A percentile compares a stretch with the other conserved stretches of the same genome.
Evolutionary conservation across 257 asterid genomes (phyloP).

Genomic region (Lantana camara): DNA sequence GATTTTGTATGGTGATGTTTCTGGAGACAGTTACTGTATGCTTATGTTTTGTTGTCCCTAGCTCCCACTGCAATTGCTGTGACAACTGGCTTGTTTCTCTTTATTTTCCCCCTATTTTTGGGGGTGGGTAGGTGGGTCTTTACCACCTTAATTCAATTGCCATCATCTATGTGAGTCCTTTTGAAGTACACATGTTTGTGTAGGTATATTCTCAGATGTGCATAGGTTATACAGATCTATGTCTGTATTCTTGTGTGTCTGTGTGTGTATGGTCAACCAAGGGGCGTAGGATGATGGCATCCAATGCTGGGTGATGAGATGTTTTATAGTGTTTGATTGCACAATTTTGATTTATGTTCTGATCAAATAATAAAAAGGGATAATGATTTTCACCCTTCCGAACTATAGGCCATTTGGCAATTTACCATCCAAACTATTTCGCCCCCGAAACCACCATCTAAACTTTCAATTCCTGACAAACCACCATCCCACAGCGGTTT

Average conservation of each 20-base stretch:
- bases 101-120: not conserved
- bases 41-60: not conserved
- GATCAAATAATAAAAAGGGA: not conserved
- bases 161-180: not conserved
- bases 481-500: too few relatives aligned
- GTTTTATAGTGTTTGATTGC: not conserved
- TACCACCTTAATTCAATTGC: not conserved
- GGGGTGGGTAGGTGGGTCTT: too few relatives aligned
- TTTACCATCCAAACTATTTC: too few relatives aligned
- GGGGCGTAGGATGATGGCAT: not conserved
- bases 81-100: not conserved
- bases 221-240: not conserved
- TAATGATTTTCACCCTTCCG: not conserved
- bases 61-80: not conserved
- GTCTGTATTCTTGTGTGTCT: not conserved
- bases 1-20: conserved; percentile 13
- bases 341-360: not conserved
- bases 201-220: not conserved
- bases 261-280: not conserved
- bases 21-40: conserved; percentile 2
- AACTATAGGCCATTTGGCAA: too few relatives aligned
- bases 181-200: not conserved
- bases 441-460: too few relatives aligned
- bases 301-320: not conserved
- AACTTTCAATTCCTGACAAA: too few relatives aligned